These are phyloP conservation scores for Exophiala xenobiotica DNA, from an alignment of 2,329 filamentous ascomycete genomes.

Conservation along the genomic window DNA sequence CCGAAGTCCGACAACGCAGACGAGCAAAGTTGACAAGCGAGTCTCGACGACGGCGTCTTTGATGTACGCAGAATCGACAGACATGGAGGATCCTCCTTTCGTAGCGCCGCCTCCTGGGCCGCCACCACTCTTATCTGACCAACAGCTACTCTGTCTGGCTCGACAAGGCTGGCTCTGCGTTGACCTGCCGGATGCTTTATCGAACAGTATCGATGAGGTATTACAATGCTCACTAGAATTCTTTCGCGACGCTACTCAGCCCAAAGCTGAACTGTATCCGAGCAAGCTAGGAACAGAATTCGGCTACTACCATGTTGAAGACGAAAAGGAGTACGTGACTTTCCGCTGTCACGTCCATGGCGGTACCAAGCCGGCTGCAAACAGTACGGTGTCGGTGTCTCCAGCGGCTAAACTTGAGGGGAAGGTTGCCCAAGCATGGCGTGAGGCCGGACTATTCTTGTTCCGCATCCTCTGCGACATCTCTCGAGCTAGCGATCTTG, in stretches of 20 bases:
- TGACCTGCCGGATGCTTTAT: conserved; percentile 7
- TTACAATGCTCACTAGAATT: conserved; percentile 15
- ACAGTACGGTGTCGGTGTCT: not conserved
- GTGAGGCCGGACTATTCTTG: conserved; percentile 24
- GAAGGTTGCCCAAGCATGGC: conserved; percentile 26
- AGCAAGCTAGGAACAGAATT: conserved; percentile 31
- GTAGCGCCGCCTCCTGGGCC: conserved; percentile 17
- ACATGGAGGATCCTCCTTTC: not conserved
- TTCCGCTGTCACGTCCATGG: conserved; percentile 26
- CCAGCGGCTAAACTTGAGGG: conserved; percentile 4
- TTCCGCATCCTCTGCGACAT: conserved; percentile 33
- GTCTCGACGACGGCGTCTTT: no score
- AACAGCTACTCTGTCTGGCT: conserved; percentile 19
- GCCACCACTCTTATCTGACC: conserved; percentile 23
- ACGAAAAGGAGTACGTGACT: conserved; percentile 35
- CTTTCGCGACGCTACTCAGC: conserved; percentile 6
- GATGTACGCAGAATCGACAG: no score
- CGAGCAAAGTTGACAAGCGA: not conserved
- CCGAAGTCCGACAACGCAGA: no score
- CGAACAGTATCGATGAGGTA: conserved; percentile 3
- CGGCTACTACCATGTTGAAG: conserved; percentile 30
- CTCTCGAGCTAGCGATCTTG: conserved; percentile 25
- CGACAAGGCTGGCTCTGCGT: conserved; percentile 25
- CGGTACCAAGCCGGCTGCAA: not conserved
- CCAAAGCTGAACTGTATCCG: conserved; percentile 27